Evolutionary conservation across 345 rosid species (phyloP).

Genomic region (Lumnitzera racemosa): DNA sequence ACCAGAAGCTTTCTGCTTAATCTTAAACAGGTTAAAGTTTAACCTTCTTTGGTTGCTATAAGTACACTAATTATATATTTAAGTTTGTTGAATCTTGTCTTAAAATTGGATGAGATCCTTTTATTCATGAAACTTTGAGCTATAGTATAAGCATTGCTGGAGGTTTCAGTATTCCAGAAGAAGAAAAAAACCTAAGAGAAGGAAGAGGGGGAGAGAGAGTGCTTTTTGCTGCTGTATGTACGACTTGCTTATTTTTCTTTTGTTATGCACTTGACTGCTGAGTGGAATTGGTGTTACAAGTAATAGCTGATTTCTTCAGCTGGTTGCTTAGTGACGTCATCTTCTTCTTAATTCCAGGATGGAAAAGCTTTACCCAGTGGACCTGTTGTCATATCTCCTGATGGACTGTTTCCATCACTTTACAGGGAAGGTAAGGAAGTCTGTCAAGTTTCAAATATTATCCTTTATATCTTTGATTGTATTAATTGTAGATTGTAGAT

Average conservation of each 20-base stretch:
- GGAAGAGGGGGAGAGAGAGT: no score
- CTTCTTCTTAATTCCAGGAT: slow-evolving; percentile 41
- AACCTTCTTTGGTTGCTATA: not conserved
- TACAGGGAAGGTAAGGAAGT: slow-evolving; percentile 65
- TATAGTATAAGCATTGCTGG: no score
- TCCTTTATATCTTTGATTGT: not conserved
- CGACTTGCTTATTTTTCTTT: no score
- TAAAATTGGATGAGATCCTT: no score
- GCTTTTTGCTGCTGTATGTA: no score
- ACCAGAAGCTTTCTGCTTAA: slow-evolving; percentile 72
- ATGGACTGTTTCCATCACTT: slow-evolving; percentile 83
- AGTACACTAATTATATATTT: no score
- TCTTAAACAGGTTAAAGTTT: slow-evolving; percentile 62
- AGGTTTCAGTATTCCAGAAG: no score
- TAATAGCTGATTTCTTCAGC: slow-evolving; percentile 32
- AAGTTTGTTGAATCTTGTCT: no score
- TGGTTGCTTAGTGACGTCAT: slow-evolving; percentile 30
- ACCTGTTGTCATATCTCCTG: slow-evolving; percentile 87
- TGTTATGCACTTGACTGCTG: no score
- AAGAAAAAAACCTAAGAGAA: no score
- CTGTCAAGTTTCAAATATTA: not conserved
- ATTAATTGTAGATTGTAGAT: not conserved
- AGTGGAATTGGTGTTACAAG: no score
- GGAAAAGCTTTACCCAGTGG: slow-evolving; percentile 85
- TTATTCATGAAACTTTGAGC: no score